Base-by-base conservation (phyloP, 2,329 filamentous ascomycete genomes). In the Fusarium equiseti region DNA sequence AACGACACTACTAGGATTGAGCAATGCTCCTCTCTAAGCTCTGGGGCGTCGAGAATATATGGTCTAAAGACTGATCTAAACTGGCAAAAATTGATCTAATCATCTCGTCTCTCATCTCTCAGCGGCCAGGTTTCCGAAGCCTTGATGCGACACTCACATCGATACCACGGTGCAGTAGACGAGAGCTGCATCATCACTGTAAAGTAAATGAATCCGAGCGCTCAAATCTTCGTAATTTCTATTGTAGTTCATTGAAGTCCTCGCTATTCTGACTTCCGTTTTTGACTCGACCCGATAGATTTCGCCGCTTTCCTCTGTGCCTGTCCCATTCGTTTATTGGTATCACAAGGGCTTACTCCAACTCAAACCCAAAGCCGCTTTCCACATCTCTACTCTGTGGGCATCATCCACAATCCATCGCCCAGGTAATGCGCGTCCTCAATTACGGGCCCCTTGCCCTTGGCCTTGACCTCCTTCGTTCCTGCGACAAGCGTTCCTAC, bases 391-490 rank as follows among this genome's bases (percentile, higher is more conserved):
- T 79, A 88, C n/a, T 88, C 85, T 22, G 84, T 79, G 26, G 73
- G 77, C 67, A 97, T 79, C 75, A 87, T 92, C 96, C 96, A 99
- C 74, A 99, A 83, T 20, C 95, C 96, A 84, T 99, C 96, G 0
- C 96, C 96, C 57, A 98, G 80, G 83, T 91, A 98, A 86, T 99
- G 96, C 32, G 93, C 93, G 66, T 94, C 92, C 84, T 98, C 95
- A 73, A 98, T 93, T 18, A 95, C 96, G 8, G 95, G 92, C 0
- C 96, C 96, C 84, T 98, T 98, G 72, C 94, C 94, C 83, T 95
- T 95, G 72, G 90, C 91, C 88, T 96, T 97, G 79, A 97, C 95
- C 81, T 98, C 94, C 81, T 91, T 90, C 0, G 96, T 98, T 5
- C 94, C 92, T 77, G 91, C 89, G 76, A 93, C 94, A 78, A 99